These are phyloP conservation scores for Leccinum uliginosum DNA, from an alignment of 768 basidiomycete species.

Conservation along the genomic window DNA sequence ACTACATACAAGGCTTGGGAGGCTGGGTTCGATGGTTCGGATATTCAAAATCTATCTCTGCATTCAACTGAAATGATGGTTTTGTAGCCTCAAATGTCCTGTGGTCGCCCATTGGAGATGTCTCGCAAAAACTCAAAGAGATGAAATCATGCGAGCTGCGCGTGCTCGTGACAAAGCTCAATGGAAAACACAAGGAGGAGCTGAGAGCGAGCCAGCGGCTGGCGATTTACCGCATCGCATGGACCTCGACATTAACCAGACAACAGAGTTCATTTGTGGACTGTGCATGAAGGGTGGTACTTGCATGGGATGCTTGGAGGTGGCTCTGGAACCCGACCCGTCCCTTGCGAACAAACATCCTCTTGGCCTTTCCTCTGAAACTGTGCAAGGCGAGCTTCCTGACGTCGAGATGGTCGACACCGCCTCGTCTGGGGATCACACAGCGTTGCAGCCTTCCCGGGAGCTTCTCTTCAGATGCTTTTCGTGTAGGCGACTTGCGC, in stretches of 20 bases:
- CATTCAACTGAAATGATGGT: constrained; percentile 5
- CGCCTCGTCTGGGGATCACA: constrained; percentile 8
- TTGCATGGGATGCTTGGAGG: constrained; percentile 73
- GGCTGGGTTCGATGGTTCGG: constrained; percentile 84
- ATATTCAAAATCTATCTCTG: constrained; percentile 4
- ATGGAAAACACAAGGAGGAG: constrained; percentile 31
- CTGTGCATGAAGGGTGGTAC: constrained; percentile 69
- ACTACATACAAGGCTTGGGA: constrained; percentile 49
- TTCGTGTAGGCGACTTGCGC: constrained; percentile 77
- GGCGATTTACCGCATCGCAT: constrained; percentile 42
- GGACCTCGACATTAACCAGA: constrained; percentile 48
- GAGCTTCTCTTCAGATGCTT: constrained; percentile 78
- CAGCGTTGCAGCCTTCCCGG: constrained; percentile 16
- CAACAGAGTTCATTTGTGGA: constrained; percentile 76
- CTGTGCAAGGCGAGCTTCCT: constrained; percentile 2
- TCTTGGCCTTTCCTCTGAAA: constrained; percentile 5
- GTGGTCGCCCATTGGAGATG: constrained; percentile 77
- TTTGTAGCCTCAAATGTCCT: constrained; percentile 66
- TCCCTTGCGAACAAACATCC: constrained; percentile 17
- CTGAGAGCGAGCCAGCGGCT: constrained; percentile 13
- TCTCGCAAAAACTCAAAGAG: constrained; percentile 57
- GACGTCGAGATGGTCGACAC: constrained; percentile 38
- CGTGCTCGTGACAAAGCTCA: constrained; percentile 45
- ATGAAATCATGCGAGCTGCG: constrained; percentile 69
- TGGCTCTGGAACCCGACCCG: constrained; percentile 46